Evolutionary conservation across 1,284 basidiomycete genomes (phyloP).

Genomic region (Fomitopsis schrenkii): DNA sequence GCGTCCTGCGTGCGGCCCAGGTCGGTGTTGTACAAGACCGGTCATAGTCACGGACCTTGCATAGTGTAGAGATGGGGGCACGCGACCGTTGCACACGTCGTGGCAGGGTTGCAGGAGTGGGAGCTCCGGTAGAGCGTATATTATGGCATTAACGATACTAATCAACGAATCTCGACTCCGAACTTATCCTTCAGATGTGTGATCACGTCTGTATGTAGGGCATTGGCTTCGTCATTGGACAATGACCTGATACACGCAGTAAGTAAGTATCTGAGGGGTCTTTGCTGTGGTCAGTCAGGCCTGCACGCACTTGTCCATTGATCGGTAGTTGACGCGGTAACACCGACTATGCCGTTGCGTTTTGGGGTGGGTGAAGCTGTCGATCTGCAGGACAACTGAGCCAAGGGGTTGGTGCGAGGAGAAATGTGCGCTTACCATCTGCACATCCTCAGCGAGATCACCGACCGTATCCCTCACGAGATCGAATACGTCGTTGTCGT

Average conservation of each 20-base stretch:
- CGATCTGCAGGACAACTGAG: conserved; percentile 58
- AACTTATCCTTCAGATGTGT: conserved; percentile 52
- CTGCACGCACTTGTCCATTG: conserved; percentile 81
- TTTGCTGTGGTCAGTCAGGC: background rate
- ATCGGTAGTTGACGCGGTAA: conserved; percentile 92
- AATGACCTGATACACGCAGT: conserved; percentile 54
- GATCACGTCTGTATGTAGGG: conserved; percentile 60
- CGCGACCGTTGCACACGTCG: background rate
- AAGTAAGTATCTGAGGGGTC: conserved; percentile 5
- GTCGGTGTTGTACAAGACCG: conserved; percentile 89
- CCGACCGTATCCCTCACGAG: conserved; percentile 90
- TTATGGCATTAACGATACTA: conserved; percentile 24
- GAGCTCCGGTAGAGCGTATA: conserved; percentile 23
- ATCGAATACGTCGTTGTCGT: conserved; percentile 98
- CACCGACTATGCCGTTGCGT: conserved; percentile 78
- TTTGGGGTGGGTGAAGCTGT: conserved; percentile 91
- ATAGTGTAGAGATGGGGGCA: background rate
- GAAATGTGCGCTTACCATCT: conserved; percentile 51
- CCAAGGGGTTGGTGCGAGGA: background rate
- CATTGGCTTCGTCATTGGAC: conserved; percentile 88
- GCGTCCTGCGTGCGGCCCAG: conserved; percentile 91
- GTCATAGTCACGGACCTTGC: conserved; percentile 28
- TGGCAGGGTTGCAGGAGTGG: background rate
- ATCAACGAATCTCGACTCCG: conserved; percentile 74
- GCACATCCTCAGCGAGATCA: conserved; percentile 89